Conservation (phyloP, 495 filamentous ascomycete genomes). For the Astrothelium macrocarpum region DNA sequence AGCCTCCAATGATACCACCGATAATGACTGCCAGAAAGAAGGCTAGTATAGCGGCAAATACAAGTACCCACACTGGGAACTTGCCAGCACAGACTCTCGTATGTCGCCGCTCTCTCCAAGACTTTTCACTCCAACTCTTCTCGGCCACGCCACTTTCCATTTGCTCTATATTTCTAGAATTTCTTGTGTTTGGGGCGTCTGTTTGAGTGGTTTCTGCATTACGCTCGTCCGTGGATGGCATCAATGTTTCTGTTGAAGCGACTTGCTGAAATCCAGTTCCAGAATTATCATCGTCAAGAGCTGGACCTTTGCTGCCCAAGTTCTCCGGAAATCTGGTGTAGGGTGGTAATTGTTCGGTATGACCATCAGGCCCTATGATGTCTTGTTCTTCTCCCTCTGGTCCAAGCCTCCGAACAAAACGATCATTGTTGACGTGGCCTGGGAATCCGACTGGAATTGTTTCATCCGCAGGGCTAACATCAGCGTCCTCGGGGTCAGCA, state of each 20-base stretch:
- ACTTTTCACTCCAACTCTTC: conserved; percentile 25
- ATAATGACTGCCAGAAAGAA: conserved; percentile 38
- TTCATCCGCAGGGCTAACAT: conserved; percentile 25
- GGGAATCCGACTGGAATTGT: conserved; percentile 66
- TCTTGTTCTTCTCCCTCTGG: conserved; percentile 83
- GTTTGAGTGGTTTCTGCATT: background rate
- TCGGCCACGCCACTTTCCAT: conserved; percentile 14
- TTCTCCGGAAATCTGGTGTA: conserved; percentile 73
- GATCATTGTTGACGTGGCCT: conserved; percentile 42
- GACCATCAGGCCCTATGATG: conserved; percentile 80
- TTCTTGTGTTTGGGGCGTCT: background rate
- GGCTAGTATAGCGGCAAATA: conserved; percentile 47
- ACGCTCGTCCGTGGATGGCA: background rate
- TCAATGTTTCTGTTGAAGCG: background rate
- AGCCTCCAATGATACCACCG: conserved; percentile 31
- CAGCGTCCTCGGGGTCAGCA: conserved; percentile 37
- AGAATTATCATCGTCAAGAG: background rate
- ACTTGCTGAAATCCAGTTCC: background rate
- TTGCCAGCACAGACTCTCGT: conserved; percentile 26
- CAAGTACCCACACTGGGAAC: conserved; percentile 26
- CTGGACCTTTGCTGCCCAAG: background rate
- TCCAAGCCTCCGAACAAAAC: conserved; percentile 60
- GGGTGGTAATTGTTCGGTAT: conserved; percentile 81
- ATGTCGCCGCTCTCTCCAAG: conserved; percentile 26
- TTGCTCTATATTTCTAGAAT: background rate